Conservation (phyloP, 768 basidiomycete genomes). For the Leccinum imitatum region DNA sequence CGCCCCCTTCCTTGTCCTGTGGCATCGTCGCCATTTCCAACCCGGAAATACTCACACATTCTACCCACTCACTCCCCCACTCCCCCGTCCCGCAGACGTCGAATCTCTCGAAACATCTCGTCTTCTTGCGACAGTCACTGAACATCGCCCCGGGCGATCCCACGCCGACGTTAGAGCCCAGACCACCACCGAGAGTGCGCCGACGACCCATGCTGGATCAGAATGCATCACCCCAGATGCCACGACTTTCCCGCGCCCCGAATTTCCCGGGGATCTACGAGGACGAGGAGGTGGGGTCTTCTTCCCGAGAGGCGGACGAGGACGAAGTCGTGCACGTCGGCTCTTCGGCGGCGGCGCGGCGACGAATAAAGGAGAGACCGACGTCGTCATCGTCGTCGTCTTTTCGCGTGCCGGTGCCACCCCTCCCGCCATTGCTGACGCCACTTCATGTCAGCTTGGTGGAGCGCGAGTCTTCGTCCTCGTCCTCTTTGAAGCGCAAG, state of each 20-base stretch:
- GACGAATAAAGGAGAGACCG: constrained; percentile 48
- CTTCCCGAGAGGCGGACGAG: constrained; percentile 39
- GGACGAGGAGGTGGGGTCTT: constrained; percentile 57
- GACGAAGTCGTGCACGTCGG: constrained; percentile 40
- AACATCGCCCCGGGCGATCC: constrained; percentile 39
- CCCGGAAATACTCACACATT: background rate
- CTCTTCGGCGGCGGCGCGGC: constrained; percentile 35
- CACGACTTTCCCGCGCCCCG: constrained; percentile 63
- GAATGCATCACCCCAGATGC: constrained; percentile 46
- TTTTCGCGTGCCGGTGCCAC: constrained; percentile 49
- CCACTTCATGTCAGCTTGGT: constrained; percentile 36
- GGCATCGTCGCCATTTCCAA: constrained; percentile 4
- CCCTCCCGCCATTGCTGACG: constrained; percentile 38
- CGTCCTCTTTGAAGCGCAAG: constrained; percentile 27
- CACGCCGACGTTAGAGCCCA: constrained; percentile 38
- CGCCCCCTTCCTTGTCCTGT: constrained; percentile 29
- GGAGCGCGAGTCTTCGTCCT: constrained; percentile 29
- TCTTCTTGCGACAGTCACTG: constrained; percentile 61
- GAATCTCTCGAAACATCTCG: constrained; percentile 64
- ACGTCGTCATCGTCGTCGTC: constrained; percentile 27
- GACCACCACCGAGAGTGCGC: constrained; percentile 50
- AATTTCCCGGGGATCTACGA: constrained; percentile 66
- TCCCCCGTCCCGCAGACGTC: constrained; percentile 41
- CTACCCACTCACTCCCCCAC: background rate
- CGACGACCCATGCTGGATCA: constrained; percentile 47